These are phyloP conservation scores for Tricholoma sp. DNA, from an alignment of 768 basidiomycete species.

Conservation along the genomic window DNA sequence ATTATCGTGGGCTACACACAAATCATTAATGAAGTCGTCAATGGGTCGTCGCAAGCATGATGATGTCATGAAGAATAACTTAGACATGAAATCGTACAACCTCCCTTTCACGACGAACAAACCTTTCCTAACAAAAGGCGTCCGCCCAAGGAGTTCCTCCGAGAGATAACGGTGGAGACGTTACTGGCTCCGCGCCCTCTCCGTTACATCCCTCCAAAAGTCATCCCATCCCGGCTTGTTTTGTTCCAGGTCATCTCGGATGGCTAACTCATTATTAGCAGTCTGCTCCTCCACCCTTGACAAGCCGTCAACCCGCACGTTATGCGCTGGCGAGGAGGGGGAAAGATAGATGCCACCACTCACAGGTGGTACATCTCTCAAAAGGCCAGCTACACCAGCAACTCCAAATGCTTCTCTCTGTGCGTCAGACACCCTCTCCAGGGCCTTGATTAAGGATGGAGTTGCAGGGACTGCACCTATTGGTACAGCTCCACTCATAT, in stretches of 20 bases:
- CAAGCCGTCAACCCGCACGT: conserved; percentile 7
- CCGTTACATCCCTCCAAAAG: conserved; percentile 41
- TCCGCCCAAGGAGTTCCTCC: neutral
- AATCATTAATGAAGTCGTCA: neutral
- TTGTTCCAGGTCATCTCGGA: conserved; percentile 9
- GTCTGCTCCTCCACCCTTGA: conserved; percentile 10
- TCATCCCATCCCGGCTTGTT: conserved; percentile 32
- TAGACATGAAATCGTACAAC: neutral
- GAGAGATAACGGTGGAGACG: neutral
- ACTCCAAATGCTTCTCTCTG: conserved; percentile 45
- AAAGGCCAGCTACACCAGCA: neutral
- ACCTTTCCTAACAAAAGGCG: neutral
- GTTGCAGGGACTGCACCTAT: conserved; percentile 49
- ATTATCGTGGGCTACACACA: neutral
- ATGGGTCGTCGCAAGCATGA: neutral
- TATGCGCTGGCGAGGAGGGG: neutral
- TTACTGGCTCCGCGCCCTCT: conserved; percentile 22
- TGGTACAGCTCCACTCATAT: conserved; percentile 4
- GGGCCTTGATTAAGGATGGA: conserved; percentile 56
- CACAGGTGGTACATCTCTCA: neutral
- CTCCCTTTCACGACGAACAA: neutral
- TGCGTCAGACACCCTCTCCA: conserved; percentile 55
- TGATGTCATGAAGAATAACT: neutral
- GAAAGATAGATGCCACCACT: neutral
- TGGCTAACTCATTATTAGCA: conserved; percentile 5